A percentile compares a stretch with the other conserved stretches of the same genome.
Conservation (phyloP, 1,139 yeast species). For the Candida pseudoviswanathii region DNA sequence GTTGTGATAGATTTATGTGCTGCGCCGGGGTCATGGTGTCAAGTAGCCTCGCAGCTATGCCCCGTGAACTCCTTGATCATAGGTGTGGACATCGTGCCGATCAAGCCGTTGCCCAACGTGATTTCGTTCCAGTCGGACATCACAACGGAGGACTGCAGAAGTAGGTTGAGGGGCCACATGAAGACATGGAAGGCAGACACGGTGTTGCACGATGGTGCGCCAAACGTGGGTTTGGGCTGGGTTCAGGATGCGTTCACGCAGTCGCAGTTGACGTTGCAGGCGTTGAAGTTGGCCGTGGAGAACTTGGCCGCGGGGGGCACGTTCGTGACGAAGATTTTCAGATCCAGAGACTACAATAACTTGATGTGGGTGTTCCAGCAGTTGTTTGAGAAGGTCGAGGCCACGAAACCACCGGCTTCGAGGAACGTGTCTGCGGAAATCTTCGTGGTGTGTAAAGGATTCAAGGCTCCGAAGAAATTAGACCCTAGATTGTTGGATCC, state of each 20-base stretch:
- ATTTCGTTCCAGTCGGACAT: slow-evolving; percentile 95
- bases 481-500: slow-evolving; percentile 94
- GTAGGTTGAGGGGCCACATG: slow-evolving; percentile 90
- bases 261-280: slow-evolving; percentile 91
- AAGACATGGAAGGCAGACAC: slow-evolving; percentile 99
- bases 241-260: slow-evolving; percentile 99
- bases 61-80: slow-evolving; percentile 91
- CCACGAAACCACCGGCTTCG: slow-evolving; percentile 98
- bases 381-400: slow-evolving; percentile 93
- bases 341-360: slow-evolving; percentile 97
- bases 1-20: slow-evolving; percentile 98
- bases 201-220: slow-evolving; percentile 99
- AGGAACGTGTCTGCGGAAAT: slow-evolving; percentile 99
- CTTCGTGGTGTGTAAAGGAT: slow-evolving; percentile 93
- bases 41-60: slow-evolving; percentile 92
- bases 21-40: slow-evolving; percentile 99
- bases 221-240: slow-evolving; percentile 99
- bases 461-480: slow-evolving; percentile 92
- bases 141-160: slow-evolving; percentile 96
- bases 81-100: slow-evolving; percentile 98
- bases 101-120: slow-evolving; percentile 90
- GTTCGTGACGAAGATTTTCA: slow-evolving; percentile 94
- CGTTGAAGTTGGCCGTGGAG: slow-evolving; percentile 93
- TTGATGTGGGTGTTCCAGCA: slow-evolving; percentile 97
- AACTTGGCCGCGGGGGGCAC: slow-evolving; percentile 90